These are phyloP conservation scores for Coffea eugenioides DNA, from an alignment of 257 asterid genomes.

Conservation along the genomic window DNA sequence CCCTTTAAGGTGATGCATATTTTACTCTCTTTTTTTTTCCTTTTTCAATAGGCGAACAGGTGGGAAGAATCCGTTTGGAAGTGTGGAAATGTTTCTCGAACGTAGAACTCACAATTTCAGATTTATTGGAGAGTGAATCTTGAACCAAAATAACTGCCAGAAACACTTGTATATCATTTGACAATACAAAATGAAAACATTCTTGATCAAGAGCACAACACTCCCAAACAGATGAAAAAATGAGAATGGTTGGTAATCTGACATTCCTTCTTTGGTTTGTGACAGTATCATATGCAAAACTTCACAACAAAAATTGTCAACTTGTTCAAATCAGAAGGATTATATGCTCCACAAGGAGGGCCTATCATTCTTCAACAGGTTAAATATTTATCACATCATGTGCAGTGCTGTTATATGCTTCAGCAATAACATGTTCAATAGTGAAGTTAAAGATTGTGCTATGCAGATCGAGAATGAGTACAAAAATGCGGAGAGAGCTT, in stretches of 20 bases:
- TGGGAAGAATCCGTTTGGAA: too few species aligned
- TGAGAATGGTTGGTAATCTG: too few species aligned
- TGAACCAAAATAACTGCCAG: neutral
- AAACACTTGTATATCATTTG: too few species aligned
- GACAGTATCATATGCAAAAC: slow-evolving; percentile 64
- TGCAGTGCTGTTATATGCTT: too few species aligned
- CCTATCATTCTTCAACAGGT: slow-evolving; percentile 92
- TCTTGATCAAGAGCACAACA: neutral
- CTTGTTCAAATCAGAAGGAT: slow-evolving; percentile 66
- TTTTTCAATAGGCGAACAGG: too few species aligned
- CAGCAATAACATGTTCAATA: neutral
- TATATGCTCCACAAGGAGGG: slow-evolving; percentile 91
- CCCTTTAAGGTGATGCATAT: slow-evolving; percentile 57
- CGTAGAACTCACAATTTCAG: neutral
- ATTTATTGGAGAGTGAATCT: neutral
- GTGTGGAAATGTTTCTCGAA: neutral
- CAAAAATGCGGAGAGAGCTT: slow-evolving; percentile 59
- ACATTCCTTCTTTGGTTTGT: neutral
- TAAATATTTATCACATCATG: neutral
- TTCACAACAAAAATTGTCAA: slow-evolving; percentile 68
- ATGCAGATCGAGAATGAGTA: slow-evolving; percentile 87
- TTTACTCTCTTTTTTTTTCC: too few species aligned
- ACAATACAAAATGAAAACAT: neutral
- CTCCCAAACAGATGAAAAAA: neutral
- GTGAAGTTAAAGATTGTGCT: neutral